phyloP scores from a whole-genome alignment of 1,139 yeast species.

The Geotrichum carabidarum region DNA sequence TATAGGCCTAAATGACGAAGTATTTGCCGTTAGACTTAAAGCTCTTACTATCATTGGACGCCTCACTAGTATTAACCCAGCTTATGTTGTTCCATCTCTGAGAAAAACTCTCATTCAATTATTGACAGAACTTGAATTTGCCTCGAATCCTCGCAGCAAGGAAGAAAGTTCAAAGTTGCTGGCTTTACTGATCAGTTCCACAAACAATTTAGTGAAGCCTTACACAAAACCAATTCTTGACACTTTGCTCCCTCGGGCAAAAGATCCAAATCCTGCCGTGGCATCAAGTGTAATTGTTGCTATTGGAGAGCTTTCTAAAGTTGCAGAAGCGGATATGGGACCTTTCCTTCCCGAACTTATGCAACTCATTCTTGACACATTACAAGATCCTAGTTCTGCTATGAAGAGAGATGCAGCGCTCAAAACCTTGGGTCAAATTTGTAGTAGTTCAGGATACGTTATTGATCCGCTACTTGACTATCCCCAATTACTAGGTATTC shows the following conservation, averaged over 20 bases:
- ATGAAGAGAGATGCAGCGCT: slow-evolving; percentile 86
- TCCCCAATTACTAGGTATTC: slow-evolving; percentile 78
- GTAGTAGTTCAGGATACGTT: slow-evolving; percentile 90
- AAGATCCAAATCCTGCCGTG: slow-evolving; percentile 65
- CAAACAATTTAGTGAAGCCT: slow-evolving; percentile 78
- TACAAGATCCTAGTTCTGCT: slow-evolving; percentile 86
- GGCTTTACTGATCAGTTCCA: slow-evolving; percentile 67
- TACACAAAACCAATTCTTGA: slow-evolving; percentile 86
- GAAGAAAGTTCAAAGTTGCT: slow-evolving; percentile 83
- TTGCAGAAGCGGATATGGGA: slow-evolving; percentile 79
- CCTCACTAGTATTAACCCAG: slow-evolving; percentile 81
- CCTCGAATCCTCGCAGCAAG: slow-evolving; percentile 65
- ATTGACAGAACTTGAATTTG: slow-evolving; percentile 76
- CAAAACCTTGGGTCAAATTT: slow-evolving; percentile 78
- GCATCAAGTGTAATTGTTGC: slow-evolving; percentile 83
- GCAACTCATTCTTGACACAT: slow-evolving; percentile 82
- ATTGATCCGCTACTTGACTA: slow-evolving; percentile 88
- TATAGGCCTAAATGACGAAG: slow-evolving; percentile 88
- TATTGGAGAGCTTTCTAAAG: slow-evolving; percentile 84
- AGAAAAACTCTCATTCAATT: slow-evolving; percentile 82
- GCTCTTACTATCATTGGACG: slow-evolving; percentile 79
- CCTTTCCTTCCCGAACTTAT: slow-evolving; percentile 70
- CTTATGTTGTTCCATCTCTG: slow-evolving; percentile 88
- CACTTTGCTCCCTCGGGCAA: slow-evolving; percentile 70
- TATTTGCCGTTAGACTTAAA: slow-evolving; percentile 74